Conservation (phyloP, 164 flowering plant genomes). For the Brasenia schreberi region DNA sequence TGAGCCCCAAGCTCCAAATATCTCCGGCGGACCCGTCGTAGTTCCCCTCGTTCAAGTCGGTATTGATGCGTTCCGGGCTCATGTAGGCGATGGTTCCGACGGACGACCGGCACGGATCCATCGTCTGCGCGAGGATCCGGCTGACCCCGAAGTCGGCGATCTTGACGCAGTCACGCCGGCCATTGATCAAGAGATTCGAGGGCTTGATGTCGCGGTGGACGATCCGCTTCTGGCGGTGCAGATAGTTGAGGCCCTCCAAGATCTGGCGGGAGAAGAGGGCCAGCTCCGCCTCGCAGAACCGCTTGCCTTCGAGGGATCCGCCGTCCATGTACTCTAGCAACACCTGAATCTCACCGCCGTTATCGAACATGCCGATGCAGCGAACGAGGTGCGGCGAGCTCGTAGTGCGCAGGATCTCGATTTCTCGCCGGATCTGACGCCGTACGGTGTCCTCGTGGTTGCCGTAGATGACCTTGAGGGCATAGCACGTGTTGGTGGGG, state of each 20-base stretch:
- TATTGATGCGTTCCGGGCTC: slow-evolving; percentile 84
- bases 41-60: slow-evolving; percentile 66
- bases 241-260: slow-evolving; percentile 46
- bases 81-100: slow-evolving; percentile 87
- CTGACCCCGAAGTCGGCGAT: slow-evolving; percentile 81
- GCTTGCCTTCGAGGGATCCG: slow-evolving; percentile 58
- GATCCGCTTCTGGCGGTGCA: slow-evolving; percentile 42
- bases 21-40: slow-evolving; percentile 85
- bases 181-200: slow-evolving; percentile 55
- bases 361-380: slow-evolving; percentile 69
- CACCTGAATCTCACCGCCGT: slow-evolving; percentile 72
- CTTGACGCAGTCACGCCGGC: slow-evolving; percentile 33
- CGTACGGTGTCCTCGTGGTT: slow-evolving; percentile 67
- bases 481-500: slow-evolving; percentile 34
- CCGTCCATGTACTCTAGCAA: slow-evolving; percentile 77
- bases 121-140: slow-evolving; percentile 51
- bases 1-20: slow-evolving; percentile 84
- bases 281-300: slow-evolving; percentile 32
- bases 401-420: slow-evolving; percentile 69
- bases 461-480: slow-evolving; percentile 84
- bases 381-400: slow-evolving; percentile 60
- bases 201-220: slow-evolving; percentile 88
- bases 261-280: slow-evolving; percentile 46
- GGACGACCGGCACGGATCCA: slow-evolving; percentile 75
- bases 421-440: slow-evolving; percentile 75